Base-by-base conservation (phyloP, 106 monocot genomes). In the Dactylorhiza incarnata region DNA sequence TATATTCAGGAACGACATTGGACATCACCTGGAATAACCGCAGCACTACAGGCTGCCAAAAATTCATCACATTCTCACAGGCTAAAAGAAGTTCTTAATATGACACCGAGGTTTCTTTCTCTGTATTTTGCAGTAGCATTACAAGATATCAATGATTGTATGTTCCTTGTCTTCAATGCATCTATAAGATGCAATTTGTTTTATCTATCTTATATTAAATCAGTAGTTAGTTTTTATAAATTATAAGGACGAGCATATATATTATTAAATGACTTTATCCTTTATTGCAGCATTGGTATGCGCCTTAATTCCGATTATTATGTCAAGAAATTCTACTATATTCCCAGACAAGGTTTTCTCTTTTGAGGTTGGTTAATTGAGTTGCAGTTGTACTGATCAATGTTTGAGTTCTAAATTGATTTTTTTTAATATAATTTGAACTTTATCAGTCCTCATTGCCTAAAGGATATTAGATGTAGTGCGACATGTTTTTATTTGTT, bases 341-440 rank as follows among this genome's bases (percentile, higher is more conserved):
- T 97, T 88, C 76, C 93, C 96, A 62, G 93, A 97, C 81, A 93
- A 89, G 74, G 77, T 79, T 79, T 93, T 89, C 73, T 82, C 85
- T 25, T 89, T 91, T 77, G 89, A 97, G 96, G 95, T 88, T 50
- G 49, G 89, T 73, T 24, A 49, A 43, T 52, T 14, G n/a, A 3
- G 48, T 48, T 72, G 48, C 5, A 72, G 14, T 44, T 72, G 72
- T 72, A 49, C 0, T 14, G 20, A 67, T 9, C 49, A 71, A 72
- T 22, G 6, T 59, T 19, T 45, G 13, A 23, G 13, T 9, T 26
- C 50, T 68, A 51, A 14, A 44, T 58, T 48, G 19, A 19, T 24
- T 45, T 69, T 75, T 74, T 44, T 25, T 61, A 14, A 54, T 73
- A 49, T 26, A 43, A 20, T 26, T 16, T 44, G 23, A 59, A 24